Evolutionary conservation across 176 grass and related monocot species (phyloP), one percentile per base, ranked within the genome.

Genomic region (Oryza glumipatula): DNA sequence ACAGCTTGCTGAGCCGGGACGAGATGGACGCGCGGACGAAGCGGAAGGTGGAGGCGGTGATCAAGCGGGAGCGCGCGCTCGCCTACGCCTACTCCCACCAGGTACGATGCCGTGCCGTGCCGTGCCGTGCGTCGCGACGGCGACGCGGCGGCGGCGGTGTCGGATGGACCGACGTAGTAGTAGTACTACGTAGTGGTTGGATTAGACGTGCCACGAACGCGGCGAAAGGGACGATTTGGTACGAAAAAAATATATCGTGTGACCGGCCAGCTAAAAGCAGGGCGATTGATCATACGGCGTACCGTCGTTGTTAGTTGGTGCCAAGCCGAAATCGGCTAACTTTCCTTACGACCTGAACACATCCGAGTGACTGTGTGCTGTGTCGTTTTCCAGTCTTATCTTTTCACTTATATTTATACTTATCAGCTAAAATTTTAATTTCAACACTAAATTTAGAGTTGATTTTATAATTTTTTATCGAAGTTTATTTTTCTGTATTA

Each of bases 71-170:
- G 84, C 83, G 91, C 39, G 96, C 94, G 16, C 77, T 92, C 60
- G 94, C 96, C 2, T 99, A 99, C 88, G 94, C 96, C 30, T 96
- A 96, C 85, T 96, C 96, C 12, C 94, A 96, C 67, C 96, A 99
- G 89, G 96, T 99, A 89, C 51, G 30, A 28, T 30, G 30, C 30
- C 30, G 7, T 36, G 14, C 11, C 56, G 17, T 28, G 28, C 1
- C 28, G 7, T n/a, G 14, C 11, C 56, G 17, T 76, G 36, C 3
- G 19, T 9, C 47, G 0, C 16, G 26, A 52, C 11, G 4, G 51
- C 16, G 16, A 56, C 51, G 51, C 51, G 1, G 2, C 2, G 17
- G 51, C 16, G 51, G 52, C 7, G 30, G 30, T 32, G 49, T 15
- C 49, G 14, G 49, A 16, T 52, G 49, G 14, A 52, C 49, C 49